A percentile compares a stretch with the other conserved stretches of the same genome.
These are phyloP conservation scores for Trichoderma sp. DNA, from an alignment of 2,329 filamentous ascomycete species.

Conservation along the genomic window DNA sequence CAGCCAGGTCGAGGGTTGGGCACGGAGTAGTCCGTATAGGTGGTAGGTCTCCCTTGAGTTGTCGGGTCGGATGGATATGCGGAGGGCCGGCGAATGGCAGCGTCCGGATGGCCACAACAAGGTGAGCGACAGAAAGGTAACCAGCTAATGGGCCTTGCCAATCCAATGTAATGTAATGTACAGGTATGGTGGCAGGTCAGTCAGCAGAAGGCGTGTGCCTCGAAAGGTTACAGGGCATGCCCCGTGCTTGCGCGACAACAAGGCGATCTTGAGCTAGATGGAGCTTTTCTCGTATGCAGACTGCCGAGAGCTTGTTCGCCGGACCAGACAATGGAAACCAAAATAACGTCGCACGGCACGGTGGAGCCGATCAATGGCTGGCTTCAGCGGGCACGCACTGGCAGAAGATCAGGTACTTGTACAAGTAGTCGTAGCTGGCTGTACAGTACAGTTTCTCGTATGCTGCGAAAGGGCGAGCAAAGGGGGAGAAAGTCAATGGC, in stretches of 20 bases:
- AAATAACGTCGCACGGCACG: slow-evolving; percentile 13
- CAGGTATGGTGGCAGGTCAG: slow-evolving; percentile 7
- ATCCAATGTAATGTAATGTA: slow-evolving; percentile 4
- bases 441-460: neutral
- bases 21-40: slow-evolving; percentile 3
- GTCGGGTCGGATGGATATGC: slow-evolving; percentile 9
- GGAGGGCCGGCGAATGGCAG: slow-evolving; percentile 16
- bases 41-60: neutral
- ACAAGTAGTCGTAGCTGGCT: neutral
- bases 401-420: neutral
- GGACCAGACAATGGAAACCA: neutral
- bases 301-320: slow-evolving; percentile 4
- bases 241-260: slow-evolving; percentile 2
- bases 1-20: neutral
- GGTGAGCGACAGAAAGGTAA: slow-evolving; percentile 13
- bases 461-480: neutral
- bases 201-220: slow-evolving; percentile 11
- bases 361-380: slow-evolving; percentile 1
- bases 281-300: neutral
- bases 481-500: neutral
- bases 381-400: neutral
- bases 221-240: slow-evolving; percentile 16
- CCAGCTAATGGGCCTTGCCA: slow-evolving; percentile 8
- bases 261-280: slow-evolving; percentile 11
- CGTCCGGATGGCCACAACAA: slow-evolving; percentile 8